These are phyloP conservation scores for Anastatica hierochuntica DNA, from an alignment of 345 rosid genomes.

Conservation along the genomic window DNA sequence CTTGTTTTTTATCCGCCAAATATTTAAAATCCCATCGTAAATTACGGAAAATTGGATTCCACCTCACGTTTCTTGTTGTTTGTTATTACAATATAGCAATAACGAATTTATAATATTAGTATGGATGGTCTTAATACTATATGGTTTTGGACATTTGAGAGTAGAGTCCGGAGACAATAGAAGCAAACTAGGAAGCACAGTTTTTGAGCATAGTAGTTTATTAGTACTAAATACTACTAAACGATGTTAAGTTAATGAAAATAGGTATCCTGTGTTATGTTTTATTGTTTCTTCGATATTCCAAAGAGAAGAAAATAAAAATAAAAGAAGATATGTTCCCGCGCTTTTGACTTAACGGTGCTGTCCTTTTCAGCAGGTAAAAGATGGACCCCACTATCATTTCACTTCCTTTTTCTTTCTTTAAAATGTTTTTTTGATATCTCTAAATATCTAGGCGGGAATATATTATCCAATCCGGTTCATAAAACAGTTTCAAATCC, in stretches of 20 bases:
- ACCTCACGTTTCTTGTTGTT: conserved; percentile 4
- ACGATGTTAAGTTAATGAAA: neutral
- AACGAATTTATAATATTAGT: neutral
- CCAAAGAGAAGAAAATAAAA: neutral
- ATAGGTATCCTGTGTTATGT: too few species aligned
- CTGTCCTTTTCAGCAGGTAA: conserved; percentile 28
- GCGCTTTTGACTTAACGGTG: conserved; percentile 33
- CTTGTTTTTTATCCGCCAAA: too few species aligned
- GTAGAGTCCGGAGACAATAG: conserved; percentile 24
- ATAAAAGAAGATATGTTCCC: conserved; percentile 28
- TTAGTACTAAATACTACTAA: neutral
- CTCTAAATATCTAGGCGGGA: conserved; percentile 20
- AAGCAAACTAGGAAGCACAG: conserved; percentile 19
- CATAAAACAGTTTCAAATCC: conserved; percentile 14
- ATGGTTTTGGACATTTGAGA: conserved; percentile 12
- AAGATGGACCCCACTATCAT: conserved; percentile 23
- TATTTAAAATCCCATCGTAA: too few species aligned
- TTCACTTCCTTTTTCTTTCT: neutral
- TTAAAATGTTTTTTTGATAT: neutral
- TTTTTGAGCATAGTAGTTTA: neutral
- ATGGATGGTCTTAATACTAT: neutral
- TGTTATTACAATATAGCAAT: neutral
- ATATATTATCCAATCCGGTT: conserved; percentile 10
- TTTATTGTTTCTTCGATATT: neutral
- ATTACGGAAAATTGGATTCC: conserved; percentile 24